Percentiles rank a stretch among this genome's conserved stretches.
phyloP scores from a whole-genome alignment of 768 basidiomycete genomes.

The Tremella fuciformis region DNA sequence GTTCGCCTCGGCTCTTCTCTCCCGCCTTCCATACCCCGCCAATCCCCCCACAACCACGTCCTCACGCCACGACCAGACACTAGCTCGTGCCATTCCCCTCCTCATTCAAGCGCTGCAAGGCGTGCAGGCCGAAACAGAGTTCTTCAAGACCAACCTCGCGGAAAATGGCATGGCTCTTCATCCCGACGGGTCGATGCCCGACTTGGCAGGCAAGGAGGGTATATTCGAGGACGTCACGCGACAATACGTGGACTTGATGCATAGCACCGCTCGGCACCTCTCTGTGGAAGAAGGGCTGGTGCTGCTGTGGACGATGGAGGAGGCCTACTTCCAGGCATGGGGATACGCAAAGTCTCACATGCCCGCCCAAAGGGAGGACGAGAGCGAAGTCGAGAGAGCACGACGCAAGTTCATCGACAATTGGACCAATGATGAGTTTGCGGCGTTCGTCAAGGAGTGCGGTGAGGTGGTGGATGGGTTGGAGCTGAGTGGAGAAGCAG shows the following conservation, averaged over 20 bases:
- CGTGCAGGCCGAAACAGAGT: too few relatives aligned
- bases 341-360: slow-evolving; percentile 53
- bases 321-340: slow-evolving; percentile 75
- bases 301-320: slow-evolving; percentile 77
- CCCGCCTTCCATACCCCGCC: slow-evolving; percentile 59
- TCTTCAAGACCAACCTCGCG: slow-evolving; percentile 44
- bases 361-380: slow-evolving; percentile 8
- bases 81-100: too few relatives aligned
- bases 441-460: slow-evolving; percentile 43
- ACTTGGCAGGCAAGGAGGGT: slow-evolving; percentile 51
- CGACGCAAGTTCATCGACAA: slow-evolving; percentile 60
- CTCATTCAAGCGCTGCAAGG: too few relatives aligned
- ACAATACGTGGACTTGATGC: slow-evolving; percentile 72
- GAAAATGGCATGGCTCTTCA: slow-evolving; percentile 55
- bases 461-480: slow-evolving; percentile 31
- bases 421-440: slow-evolving; percentile 58
- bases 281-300: slow-evolving; percentile 64
- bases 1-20: slow-evolving; percentile 66
- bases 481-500: slow-evolving; percentile 8
- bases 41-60: slow-evolving; percentile 35
- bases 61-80: too few relatives aligned
- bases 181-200: slow-evolving; percentile 49
- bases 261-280: slow-evolving; percentile 55
- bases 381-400: slow-evolving; percentile 25
- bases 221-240: slow-evolving; percentile 58